Evolutionary conservation across 176 grass and related monocot species (phyloP).

Genomic region (Metroxylon sagu): DNA sequence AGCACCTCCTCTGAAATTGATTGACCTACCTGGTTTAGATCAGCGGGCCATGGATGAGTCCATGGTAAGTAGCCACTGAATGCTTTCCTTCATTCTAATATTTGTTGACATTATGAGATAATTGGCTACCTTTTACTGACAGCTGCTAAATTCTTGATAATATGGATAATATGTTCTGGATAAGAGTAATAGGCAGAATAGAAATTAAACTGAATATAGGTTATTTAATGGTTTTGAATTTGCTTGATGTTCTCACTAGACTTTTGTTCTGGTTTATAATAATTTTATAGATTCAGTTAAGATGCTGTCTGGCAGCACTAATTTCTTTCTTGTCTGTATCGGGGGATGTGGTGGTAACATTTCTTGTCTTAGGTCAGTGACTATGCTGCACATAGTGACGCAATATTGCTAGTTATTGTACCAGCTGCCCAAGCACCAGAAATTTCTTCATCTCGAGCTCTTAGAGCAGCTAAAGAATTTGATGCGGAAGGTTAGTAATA

Average conservation of each 20-base stretch:
- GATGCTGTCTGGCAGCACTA: not conserved
- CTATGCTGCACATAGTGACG: slow-evolving; percentile 60
- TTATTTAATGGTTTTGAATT: not conserved
- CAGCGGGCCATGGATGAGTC: slow-evolving; percentile 69
- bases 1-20: slow-evolving; percentile 65
- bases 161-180: no score
- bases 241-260: slow-evolving; percentile 3
- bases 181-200: no score
- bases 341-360: slow-evolving; percentile 13
- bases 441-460: slow-evolving; percentile 63
- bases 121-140: slow-evolving; percentile 1
- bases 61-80: slow-evolving; percentile 28
- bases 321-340: not conserved
- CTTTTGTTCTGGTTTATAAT: not conserved
- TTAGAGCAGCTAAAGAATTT: slow-evolving; percentile 63
- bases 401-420: slow-evolving; percentile 61
- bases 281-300: no score
- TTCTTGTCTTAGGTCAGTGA: slow-evolving; percentile 37
- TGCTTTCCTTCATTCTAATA: not conserved
- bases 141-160: no score
- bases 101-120: not conserved
- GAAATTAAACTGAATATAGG: no score
- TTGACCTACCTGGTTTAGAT: slow-evolving; percentile 77
- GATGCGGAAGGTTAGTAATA: slow-evolving; percentile 52
- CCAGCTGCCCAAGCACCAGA: slow-evolving; percentile 78